Evolutionary conservation across 169 alveolate genomes (phyloP).

Genomic region (Eimeria mitis): DNA sequence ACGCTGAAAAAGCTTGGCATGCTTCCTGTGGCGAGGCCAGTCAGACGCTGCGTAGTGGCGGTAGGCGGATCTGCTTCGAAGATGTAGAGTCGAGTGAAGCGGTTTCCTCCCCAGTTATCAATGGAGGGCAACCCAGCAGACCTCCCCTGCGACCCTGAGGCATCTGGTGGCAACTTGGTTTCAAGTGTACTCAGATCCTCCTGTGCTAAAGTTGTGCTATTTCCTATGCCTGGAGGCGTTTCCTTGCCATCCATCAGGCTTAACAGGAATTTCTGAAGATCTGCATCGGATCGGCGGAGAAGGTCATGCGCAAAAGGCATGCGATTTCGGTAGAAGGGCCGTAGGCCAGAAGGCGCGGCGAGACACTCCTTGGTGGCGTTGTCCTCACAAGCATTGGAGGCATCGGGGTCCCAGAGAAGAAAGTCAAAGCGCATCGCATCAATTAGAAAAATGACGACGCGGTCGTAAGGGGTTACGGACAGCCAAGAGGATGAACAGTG

Average conservation of each 20-base stretch:
- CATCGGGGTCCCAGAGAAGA: conserved; percentile 84
- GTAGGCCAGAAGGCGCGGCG: conserved; percentile 22
- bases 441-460: conserved; percentile 84
- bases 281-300: conserved; percentile 76
- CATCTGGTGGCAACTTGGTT: not conserved
- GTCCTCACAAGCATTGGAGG: conserved; percentile 1
- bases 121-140: not conserved
- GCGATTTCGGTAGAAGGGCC: conserved; percentile 67
- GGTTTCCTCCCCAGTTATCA: conserved; percentile 43
- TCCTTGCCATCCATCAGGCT: not conserved
- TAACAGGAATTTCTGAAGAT: conserved; percentile 1
- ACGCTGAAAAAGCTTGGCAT: conserved; percentile 85
- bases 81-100: conserved; percentile 78
- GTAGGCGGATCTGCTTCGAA: conserved; percentile 90
- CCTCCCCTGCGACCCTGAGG: not conserved
- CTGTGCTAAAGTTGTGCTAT: not conserved
- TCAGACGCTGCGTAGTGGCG: conserved; percentile 88
- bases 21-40: conserved; percentile 87
- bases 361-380: conserved; percentile 20
- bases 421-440: conserved; percentile 90
- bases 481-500: conserved; percentile 56
- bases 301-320: conserved; percentile 58
- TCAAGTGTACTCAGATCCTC: not conserved
- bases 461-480: conserved; percentile 73
- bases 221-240: not conserved